Evolutionary conservation across 108 stramenopile genomes (phyloP), one percentile per base, ranked within the genome.

Genomic region (Seminavis robusta): DNA sequence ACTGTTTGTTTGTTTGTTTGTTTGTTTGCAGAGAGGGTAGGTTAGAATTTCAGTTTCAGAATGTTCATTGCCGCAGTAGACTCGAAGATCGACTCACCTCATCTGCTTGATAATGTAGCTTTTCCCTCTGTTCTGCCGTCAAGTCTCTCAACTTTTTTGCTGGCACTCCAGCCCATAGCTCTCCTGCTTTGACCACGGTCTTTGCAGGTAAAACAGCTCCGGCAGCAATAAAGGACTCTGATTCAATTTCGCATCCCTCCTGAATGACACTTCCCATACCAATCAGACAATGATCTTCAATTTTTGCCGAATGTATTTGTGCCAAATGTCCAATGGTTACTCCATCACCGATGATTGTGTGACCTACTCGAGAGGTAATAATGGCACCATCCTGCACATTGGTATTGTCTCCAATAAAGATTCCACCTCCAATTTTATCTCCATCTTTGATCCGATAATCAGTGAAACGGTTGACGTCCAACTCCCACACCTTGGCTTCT

Each of bases 351-450:
- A 94, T 84, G 2, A 41, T 59, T 2, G 80, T 68, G 56, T 88
- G 85, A 56, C 71, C 79, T 29, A 52, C 65, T 30, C 55, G 53
- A 4, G 86, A 61, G 23, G 86, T 83, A 49, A 94, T 73, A 20
- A 94, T 70, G 39, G 79, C 83, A 24, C 79, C 80, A 71, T 94
- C 93, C 67, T 94, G 93, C 26, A 94, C 64, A 69, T 94, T 91
- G 37, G 89, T 78, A 17, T 82, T 67, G 49, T 79, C 81, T 21
- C 87, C 89, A 41, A 94, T 72, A 32, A 77, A 86, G 21, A 94
- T 84, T n/a, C 83, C 88, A 25, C 84, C 87, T 17, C 85, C 91
- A 49, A 42, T 63, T 36, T 20, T 11, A 46, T 24, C 31, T n/a
- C 25, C 41, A 23, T 57, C 53, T 19, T 29, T 41, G 15, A 53